These are phyloP conservation scores for Melampsora larici-populina DNA, from an alignment of 1,284 basidiomycete species.

Conservation along the genomic window DNA sequence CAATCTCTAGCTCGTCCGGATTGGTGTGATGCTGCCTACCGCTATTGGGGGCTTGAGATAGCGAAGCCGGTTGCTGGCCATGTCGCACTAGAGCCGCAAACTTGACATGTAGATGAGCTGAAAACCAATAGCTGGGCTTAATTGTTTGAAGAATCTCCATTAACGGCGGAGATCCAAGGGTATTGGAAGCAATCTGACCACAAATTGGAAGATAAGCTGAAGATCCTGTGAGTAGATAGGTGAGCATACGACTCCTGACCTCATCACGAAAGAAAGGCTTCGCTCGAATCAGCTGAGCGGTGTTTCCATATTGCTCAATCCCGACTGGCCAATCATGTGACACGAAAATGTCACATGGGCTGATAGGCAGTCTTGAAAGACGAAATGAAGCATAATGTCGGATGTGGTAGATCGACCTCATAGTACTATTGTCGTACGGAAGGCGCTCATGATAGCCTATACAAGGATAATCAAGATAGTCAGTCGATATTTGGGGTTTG, in stretches of 20 bases:
- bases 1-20: slow-evolving; percentile 63
- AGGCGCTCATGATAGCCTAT: slow-evolving; percentile 69
- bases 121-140: slow-evolving; percentile 87
- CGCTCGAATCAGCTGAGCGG: slow-evolving; percentile 64
- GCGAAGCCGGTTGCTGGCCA: slow-evolving; percentile 44
- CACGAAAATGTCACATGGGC: slow-evolving; percentile 67
- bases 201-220: slow-evolving; percentile 1
- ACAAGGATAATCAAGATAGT: slow-evolving; percentile 11
- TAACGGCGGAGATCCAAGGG: slow-evolving; percentile 83
- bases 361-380: slow-evolving; percentile 59
- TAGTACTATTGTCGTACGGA: slow-evolving; percentile 65
- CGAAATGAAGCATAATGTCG: slow-evolving; percentile 71
- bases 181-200: slow-evolving; percentile 61
- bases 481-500: neutral
- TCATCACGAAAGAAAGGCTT: slow-evolving; percentile 82
- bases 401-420: slow-evolving; percentile 87
- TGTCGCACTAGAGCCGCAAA: slow-evolving; percentile 68
- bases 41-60: neutral
- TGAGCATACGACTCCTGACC: slow-evolving; percentile 47
- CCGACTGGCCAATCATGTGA: slow-evolving; percentile 95
- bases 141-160: slow-evolving; percentile 71
- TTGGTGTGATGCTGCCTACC: slow-evolving; percentile 54
- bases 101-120: slow-evolving; percentile 87
- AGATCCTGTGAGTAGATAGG: neutral
- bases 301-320: slow-evolving; percentile 78